phyloP scores from a whole-genome alignment of 2,329 filamentous ascomycete genomes.

The Fusarium cyanostomum region DNA sequence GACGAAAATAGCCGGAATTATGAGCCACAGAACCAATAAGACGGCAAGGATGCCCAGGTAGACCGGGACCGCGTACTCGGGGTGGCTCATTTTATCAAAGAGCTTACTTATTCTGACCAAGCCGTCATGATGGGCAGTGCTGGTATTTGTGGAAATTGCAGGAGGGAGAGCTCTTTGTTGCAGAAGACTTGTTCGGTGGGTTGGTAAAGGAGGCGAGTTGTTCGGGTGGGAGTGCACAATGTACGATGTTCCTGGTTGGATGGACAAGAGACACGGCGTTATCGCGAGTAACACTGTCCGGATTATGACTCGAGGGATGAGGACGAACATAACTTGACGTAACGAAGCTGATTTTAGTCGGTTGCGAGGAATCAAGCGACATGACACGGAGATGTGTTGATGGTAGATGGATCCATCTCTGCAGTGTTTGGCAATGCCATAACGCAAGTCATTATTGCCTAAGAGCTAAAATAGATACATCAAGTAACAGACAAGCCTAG shows the following conservation, averaged over 20 bases:
- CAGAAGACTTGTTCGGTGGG: slow-evolving; percentile 2
- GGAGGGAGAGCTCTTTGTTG: slow-evolving; percentile 8
- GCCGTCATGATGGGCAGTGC: background rate
- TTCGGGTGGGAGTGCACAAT: slow-evolving; percentile 28
- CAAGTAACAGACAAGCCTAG: background rate
- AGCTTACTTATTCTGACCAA: background rate
- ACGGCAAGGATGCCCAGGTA: slow-evolving; percentile 29
- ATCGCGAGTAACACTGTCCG: slow-evolving; percentile 29
- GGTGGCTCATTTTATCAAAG: slow-evolving; percentile 28
- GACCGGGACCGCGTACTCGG: slow-evolving; percentile 31
- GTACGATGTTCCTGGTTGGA: slow-evolving; percentile 27
- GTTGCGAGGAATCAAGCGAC: slow-evolving; percentile 5
- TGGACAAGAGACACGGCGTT: slow-evolving; percentile 31
- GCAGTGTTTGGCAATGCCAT: slow-evolving; percentile 2
- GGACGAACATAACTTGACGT: slow-evolving; percentile 18
- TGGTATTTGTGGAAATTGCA: slow-evolving; percentile 6
- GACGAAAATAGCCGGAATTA: slow-evolving; percentile 26
- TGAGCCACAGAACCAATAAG: slow-evolving; percentile 31
- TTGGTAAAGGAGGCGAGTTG: slow-evolving; percentile 4
- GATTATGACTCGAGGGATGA: slow-evolving; percentile 12
- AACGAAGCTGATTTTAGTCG: slow-evolving; percentile 10
- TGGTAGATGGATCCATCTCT: background rate
- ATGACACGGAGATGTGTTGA: slow-evolving; percentile 24
- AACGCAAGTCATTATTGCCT: slow-evolving; percentile 12
- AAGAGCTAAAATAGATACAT: slow-evolving; percentile 12